These are phyloP conservation scores for Ogataea henricii DNA, from an alignment of 805 yeast genomes.

Conservation along the genomic window DNA sequence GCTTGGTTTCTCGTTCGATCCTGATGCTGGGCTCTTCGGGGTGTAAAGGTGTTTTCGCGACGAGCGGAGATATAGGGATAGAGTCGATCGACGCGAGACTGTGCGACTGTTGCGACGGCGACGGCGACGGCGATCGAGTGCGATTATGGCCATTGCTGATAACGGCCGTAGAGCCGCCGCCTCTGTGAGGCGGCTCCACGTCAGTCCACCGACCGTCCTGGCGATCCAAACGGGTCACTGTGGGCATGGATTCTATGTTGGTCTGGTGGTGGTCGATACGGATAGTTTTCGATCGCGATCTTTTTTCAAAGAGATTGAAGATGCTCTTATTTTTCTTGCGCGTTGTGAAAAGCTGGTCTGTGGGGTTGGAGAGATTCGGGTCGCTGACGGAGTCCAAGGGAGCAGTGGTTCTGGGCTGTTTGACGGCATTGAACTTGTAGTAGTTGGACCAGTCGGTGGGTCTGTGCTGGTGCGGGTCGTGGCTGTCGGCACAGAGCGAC, in stretches of 20 bases:
- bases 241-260: slow-evolving; percentile 27
- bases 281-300: slow-evolving; percentile 7
- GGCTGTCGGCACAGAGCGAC: background rate
- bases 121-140: background rate
- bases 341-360: slow-evolving; percentile 15
- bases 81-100: background rate
- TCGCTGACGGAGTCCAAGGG: background rate
- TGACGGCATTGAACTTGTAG: slow-evolving; percentile 12
- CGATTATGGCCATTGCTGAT: background rate
- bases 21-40: slow-evolving; percentile 3
- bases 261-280: slow-evolving; percentile 16
- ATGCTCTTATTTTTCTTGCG: slow-evolving; percentile 11
- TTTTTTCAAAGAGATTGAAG: slow-evolving; percentile 5
- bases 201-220: slow-evolving; percentile 25
- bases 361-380: background rate
- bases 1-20: slow-evolving; percentile 15
- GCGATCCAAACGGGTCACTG: slow-evolving; percentile 25
- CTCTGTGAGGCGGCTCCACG: background rate
- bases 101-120: background rate
- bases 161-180: background rate
- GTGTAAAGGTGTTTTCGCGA: background rate
- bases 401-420: background rate
- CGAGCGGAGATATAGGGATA: background rate
- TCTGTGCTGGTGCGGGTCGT: background rate
- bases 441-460: slow-evolving; percentile 3